Evolutionary conservation across 495 filamentous ascomycete genomes (phyloP).

Genomic region (Cercophora sp.): DNA sequence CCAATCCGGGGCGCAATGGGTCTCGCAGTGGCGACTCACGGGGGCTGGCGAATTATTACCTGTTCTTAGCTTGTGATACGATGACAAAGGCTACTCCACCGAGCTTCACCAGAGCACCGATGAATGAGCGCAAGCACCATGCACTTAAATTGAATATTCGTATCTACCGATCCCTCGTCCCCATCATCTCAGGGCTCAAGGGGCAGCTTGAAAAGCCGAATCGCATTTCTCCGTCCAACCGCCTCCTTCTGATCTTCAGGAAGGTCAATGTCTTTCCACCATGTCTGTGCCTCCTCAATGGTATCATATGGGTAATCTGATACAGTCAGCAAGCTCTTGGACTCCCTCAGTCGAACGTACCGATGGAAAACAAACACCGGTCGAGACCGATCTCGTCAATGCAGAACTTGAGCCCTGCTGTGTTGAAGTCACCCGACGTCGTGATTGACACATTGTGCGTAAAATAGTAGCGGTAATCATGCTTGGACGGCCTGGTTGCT

Average conservation of each 20-base stretch:
- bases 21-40: no score
- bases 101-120: no score
- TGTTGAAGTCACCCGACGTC: constrained; percentile 59
- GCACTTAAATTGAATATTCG: no score
- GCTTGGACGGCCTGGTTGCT: constrained; percentile 50
- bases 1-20: no score
- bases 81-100: no score
- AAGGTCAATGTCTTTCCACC: constrained; percentile 48
- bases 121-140: no score
- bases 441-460: constrained; percentile 60
- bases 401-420: constrained; percentile 48
- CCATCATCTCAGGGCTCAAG: constrained; percentile 18
- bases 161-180: no score
- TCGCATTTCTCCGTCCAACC: constrained; percentile 53
- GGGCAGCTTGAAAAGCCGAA: constrained; percentile 49
- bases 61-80: no score
- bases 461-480: constrained; percentile 60
- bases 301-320: constrained; percentile 39
- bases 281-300: constrained; percentile 50
- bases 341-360: constrained; percentile 8
- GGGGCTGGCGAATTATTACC: no score
- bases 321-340: not conserved
- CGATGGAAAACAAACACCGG: constrained; percentile 37
- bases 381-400: constrained; percentile 36
- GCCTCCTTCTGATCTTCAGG: constrained; percentile 41